phyloP scores from a whole-genome alignment of 1,284 basidiomycete species.

The Psilocybe mexicana region DNA sequence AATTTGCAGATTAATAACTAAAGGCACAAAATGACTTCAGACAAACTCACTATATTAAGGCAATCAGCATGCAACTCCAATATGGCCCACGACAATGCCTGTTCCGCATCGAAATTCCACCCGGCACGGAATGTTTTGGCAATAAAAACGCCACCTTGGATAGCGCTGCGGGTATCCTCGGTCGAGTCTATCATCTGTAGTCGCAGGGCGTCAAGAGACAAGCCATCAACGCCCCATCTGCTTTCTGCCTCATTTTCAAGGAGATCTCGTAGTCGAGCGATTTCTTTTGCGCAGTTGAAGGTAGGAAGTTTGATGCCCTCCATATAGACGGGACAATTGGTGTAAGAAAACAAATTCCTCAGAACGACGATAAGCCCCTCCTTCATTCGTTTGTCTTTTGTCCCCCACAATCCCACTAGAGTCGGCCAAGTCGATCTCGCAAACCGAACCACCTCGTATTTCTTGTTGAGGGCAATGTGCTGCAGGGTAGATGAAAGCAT shows the following conservation, averaged over 20 bases:
- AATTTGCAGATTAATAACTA: conserved; percentile 7
- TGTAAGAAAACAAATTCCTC: conserved; percentile 70
- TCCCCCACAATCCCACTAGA: conserved; percentile 73
- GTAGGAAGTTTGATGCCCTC: conserved; percentile 16
- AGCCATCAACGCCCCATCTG: conserved; percentile 59
- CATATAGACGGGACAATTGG: conserved; percentile 41
- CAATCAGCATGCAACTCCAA: conserved; percentile 87
- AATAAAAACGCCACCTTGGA: conserved; percentile 45
- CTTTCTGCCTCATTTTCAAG: conserved; percentile 65
- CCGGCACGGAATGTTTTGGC: conserved; percentile 70
- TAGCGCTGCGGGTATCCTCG: conserved; percentile 2
- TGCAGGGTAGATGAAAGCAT: conserved; percentile 70
- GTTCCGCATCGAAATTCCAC: conserved; percentile 65
- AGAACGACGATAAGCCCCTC: conserved; percentile 70
- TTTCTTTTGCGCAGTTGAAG: conserved; percentile 40
- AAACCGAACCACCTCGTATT: conserved; percentile 56
- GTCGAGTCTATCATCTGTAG: conserved; percentile 42
- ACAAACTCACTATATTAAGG: conserved; percentile 56
- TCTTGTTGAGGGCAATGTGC: conserved; percentile 74
- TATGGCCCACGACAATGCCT: conserved; percentile 80
- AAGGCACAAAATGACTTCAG: background rate
- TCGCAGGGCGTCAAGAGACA: conserved; percentile 67
- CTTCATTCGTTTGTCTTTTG: conserved; percentile 70
- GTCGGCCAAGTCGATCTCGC: conserved; percentile 62
- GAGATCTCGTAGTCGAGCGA: conserved; percentile 53